Conservation (phyloP, 164 flowering plant species). For the Magnolia changhungtana region DNA sequence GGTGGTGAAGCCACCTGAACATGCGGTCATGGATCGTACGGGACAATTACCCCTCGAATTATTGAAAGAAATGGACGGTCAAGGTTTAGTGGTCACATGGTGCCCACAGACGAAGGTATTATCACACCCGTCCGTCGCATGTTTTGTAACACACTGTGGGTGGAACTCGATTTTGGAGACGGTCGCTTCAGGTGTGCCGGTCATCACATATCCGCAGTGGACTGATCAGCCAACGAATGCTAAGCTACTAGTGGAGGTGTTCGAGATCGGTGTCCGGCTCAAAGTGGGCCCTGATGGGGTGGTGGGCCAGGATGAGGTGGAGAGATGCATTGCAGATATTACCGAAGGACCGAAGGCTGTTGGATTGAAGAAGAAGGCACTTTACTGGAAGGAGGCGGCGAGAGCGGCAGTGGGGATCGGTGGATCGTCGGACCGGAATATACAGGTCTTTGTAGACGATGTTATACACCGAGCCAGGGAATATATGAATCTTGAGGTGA, state of each 20-base stretch:
- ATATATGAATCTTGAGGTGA: not conserved
- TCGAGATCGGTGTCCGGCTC: conserved; percentile 42
- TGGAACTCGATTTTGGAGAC: conserved; percentile 75
- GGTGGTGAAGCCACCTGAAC: conserved; percentile 43
- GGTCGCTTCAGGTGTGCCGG: conserved; percentile 47
- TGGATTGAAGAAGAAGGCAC: conserved; percentile 51
- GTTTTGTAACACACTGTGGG: conserved; percentile 71
- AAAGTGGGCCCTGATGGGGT: conserved; percentile 28
- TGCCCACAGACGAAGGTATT: conserved; percentile 59
- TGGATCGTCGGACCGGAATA: conserved; percentile 59
- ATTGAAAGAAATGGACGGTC: conserved; percentile 38
- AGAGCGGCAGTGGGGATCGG: conserved; percentile 58
- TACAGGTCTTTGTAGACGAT: conserved; percentile 42
- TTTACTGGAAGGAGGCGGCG: conserved; percentile 58
- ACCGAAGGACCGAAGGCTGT: conserved; percentile 45
- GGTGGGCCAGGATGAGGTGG: conserved; percentile 50
- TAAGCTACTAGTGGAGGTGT: conserved; percentile 48
- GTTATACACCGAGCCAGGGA: not conserved
- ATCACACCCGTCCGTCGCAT: conserved; percentile 50
- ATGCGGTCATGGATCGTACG: not conserved
- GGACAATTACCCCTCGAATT: conserved; percentile 40
- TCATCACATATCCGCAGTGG: conserved; percentile 56
- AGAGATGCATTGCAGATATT: conserved; percentile 45
- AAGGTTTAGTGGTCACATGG: conserved; percentile 55
- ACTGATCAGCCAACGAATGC: conserved; percentile 75